Evolutionary conservation across 768 basidiomycete genomes (phyloP), one percentile per base, ranked within the genome.

Genomic region (Suillus luteus): DNA sequence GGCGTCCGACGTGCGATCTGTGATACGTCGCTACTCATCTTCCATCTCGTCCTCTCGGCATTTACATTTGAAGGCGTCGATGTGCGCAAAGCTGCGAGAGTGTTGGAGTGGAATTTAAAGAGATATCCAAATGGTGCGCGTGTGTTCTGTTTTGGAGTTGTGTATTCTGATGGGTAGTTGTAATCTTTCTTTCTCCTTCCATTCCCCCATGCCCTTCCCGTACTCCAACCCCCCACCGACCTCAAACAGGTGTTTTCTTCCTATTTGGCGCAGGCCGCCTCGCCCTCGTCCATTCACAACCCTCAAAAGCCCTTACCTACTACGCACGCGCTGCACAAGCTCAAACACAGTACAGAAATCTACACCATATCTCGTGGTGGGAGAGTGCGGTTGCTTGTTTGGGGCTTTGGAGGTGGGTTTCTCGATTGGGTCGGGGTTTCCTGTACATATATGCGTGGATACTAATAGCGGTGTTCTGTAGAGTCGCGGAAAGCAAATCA

Each of bases 261-360:
- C 86, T 99, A 33, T 96, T 96, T 73, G 95, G 92, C 55, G 90
- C 93, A 11, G 95, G 96, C 5, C 86, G 97, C 4, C 83, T 96
- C 31, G 83, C 86, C 14, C 83, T 96, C 17, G 82, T 83, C 55
- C 84, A 90, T 61, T 87, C 89, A 11, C 89, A 91, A 69, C 94
- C 96, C 0, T 79, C 78, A 14, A 77, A 78, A 46, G 95, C 96
- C 0, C 89, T 95, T 55, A 82, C 82, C 48, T 90, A 85, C 70
- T 93, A 95, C 75, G 82, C 80, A 1, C 83, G 75, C 72, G 91
- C 90, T 19, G 83, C 89, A 70, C 78, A 83, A 44, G 79, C 81
- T 1, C 89, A 91, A 65, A 73, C 69, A 8, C 87, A 91, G 68
- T 91, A 88, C 67, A 78, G 85, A 19, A 93, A 90, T 65, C 75